These are phyloP conservation scores for Vicia sativa DNA, from an alignment of 306 rosid species.

Conservation along the genomic window DNA sequence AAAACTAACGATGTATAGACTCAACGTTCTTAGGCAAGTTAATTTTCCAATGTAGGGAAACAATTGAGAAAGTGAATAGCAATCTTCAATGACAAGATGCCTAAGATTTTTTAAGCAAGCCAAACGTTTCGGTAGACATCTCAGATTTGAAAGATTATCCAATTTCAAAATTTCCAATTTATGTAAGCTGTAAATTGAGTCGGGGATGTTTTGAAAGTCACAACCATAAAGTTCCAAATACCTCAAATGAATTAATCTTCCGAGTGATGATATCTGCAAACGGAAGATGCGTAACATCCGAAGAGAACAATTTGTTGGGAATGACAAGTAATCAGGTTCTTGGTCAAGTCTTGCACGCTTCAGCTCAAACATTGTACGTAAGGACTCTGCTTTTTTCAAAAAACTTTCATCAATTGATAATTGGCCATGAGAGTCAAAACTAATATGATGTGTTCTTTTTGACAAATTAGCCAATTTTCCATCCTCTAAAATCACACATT, in stretches of 20 bases:
- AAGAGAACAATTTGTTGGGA: background rate
- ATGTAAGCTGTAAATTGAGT: background rate
- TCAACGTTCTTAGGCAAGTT: conserved; percentile 6
- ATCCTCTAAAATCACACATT: background rate
- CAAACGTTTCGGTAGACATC: background rate
- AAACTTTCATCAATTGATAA: background rate
- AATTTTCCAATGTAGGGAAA: background rate
- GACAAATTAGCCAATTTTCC: background rate
- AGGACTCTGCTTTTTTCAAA: background rate
- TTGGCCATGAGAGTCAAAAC: background rate
- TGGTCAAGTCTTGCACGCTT: too few relatives aligned
- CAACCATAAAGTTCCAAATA: background rate
- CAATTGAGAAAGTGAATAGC: background rate
- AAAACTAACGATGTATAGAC: background rate
- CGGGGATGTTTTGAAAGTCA: background rate
- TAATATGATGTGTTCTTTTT: conserved; percentile 13
- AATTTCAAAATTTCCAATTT: conserved; percentile 18
- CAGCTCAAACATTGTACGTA: background rate
- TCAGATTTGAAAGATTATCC: fast-evolving
- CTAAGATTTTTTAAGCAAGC: conserved; percentile 3
- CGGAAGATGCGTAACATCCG: background rate
- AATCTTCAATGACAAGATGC: background rate
- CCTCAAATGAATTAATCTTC: conserved; percentile 7
- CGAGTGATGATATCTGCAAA: background rate
- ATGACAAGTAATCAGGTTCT: background rate